These are phyloP conservation scores for Suhomyces bolitotheri DNA, from an alignment of 1,139 yeast genomes.

Conservation along the genomic window DNA sequence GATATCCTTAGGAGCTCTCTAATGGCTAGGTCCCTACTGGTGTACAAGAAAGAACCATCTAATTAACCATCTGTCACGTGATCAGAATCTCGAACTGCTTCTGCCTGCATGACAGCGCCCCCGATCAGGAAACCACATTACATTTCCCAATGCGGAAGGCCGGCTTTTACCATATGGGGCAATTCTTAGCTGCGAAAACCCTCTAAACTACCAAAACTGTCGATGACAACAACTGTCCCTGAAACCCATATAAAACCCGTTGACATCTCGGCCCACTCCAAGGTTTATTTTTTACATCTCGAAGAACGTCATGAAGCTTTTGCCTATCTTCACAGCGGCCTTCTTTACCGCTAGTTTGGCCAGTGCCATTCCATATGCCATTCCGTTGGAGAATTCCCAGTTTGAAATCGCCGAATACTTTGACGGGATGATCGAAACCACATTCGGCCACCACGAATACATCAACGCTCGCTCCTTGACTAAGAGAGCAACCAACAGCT, in stretches of 20 bases:
- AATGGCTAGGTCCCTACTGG: too few species aligned
- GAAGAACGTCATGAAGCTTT: slow-evolving; percentile 16
- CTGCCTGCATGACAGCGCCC: neutral
- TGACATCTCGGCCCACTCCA: neutral
- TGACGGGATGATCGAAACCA: slow-evolving; percentile 16
- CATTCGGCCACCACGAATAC: slow-evolving; percentile 1
- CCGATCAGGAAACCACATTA: slow-evolving; percentile 2
- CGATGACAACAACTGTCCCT: neutral
- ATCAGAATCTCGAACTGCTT: neutral
- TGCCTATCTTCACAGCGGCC: slow-evolving; percentile 11
- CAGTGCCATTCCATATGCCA: slow-evolving; percentile 20
- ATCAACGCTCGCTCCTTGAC: slow-evolving; percentile 1
- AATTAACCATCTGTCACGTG: too few species aligned
- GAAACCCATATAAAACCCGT: slow-evolving; percentile 4
- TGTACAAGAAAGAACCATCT: too few species aligned
- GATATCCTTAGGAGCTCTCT: too few species aligned
- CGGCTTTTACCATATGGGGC: slow-evolving; percentile 1
- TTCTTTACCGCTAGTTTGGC: slow-evolving; percentile 12
- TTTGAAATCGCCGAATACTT: slow-evolving; percentile 18
- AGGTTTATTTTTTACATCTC: neutral
- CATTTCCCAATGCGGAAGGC: slow-evolving; percentile 2
- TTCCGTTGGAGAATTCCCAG: slow-evolving; percentile 22
- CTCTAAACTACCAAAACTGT: slow-evolving; percentile 3
- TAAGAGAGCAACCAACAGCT: slow-evolving; percentile 6
- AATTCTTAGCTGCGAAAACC: slow-evolving; percentile 5